phyloP scores from a whole-genome alignment of 2,329 filamentous ascomycete species.

The Arthrobotrys entomopaga region DNA sequence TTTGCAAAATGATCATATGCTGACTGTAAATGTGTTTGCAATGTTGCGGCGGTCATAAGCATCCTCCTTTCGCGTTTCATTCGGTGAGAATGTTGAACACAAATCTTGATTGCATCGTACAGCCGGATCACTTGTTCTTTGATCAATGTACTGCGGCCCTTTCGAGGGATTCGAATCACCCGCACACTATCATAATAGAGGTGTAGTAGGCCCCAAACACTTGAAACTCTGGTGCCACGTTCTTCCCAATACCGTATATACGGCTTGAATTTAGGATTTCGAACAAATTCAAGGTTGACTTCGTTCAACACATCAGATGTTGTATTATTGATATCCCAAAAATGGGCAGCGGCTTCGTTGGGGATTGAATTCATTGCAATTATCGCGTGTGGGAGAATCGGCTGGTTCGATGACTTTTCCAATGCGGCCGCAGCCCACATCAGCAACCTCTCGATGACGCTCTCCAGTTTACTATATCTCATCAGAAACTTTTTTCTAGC shows the following conservation, averaged over 20 bases:
- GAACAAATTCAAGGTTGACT: constrained; percentile 61
- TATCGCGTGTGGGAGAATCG: constrained; percentile 68
- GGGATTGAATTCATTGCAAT: constrained; percentile 67
- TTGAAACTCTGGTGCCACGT: constrained; percentile 63
- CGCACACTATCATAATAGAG: constrained; percentile 67
- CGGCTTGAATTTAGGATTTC: constrained; percentile 61
- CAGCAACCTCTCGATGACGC: constrained; percentile 64
- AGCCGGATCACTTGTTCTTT: constrained; percentile 66
- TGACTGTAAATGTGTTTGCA: constrained; percentile 65
- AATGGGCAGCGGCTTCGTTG: constrained; percentile 61
- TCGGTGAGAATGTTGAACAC: constrained; percentile 63
- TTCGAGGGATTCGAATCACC: constrained; percentile 66
- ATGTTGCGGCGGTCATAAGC: constrained; percentile 64
- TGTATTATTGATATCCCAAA: constrained; percentile 64
- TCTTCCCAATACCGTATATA: constrained; percentile 63
- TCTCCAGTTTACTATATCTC: constrained; percentile 61
- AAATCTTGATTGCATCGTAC: constrained; percentile 63
- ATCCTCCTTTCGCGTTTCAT: constrained; percentile 65
- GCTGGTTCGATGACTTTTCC: constrained; percentile 69
- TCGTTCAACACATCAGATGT: constrained; percentile 62
- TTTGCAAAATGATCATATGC: constrained; percentile 67
- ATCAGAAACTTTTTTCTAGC: no score
- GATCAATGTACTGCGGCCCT: constrained; percentile 64
- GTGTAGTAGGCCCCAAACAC: constrained; percentile 64
- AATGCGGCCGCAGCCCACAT: constrained; percentile 67